Evolutionary conservation across 108 stramenopile genomes (phyloP).

Genomic region (Asterionellopsis glacialis): DNA sequence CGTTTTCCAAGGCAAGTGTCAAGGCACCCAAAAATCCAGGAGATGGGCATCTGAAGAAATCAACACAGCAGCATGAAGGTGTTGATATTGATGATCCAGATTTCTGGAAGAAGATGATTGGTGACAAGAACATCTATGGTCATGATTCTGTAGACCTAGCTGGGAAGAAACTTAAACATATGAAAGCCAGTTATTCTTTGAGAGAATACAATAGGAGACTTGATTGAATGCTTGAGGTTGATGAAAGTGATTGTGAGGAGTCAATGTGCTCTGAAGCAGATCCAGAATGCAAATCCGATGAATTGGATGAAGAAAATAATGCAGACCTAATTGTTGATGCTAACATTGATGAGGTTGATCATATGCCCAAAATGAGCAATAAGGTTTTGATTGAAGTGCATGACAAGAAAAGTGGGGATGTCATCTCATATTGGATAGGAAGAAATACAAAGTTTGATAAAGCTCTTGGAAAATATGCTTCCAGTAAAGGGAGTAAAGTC

Average conservation of each 20-base stretch:
- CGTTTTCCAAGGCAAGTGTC: slow-evolving; percentile 92
- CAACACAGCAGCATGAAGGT: slow-evolving; percentile 21
- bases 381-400: no score
- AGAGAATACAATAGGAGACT: slow-evolving; percentile 32
- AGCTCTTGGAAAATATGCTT: no score
- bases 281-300: slow-evolving; percentile 17
- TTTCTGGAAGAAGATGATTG: slow-evolving; percentile 91
- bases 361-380: no score
- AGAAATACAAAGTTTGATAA: no score
- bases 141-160: slow-evolving; percentile 17
- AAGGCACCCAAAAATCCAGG: slow-evolving; percentile 41
- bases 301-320: slow-evolving; percentile 29
- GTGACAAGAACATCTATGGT: slow-evolving; percentile 57
- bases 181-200: slow-evolving; percentile 56
- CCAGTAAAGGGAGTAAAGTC: no score
- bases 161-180: slow-evolving; percentile 41
- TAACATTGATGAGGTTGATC: no score
- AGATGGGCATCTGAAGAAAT: not conserved
- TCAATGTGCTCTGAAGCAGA: slow-evolving; percentile 28
- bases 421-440: no score
- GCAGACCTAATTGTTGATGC: slow-evolving; percentile 20
- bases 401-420: no score
- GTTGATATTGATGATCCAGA: slow-evolving; percentile 91
- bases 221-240: slow-evolving; percentile 16
- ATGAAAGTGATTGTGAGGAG: slow-evolving; percentile 24